Base-by-base conservation (phyloP, 371 early-diverging fungal genomes). In the Mortierella sp. region DNA sequence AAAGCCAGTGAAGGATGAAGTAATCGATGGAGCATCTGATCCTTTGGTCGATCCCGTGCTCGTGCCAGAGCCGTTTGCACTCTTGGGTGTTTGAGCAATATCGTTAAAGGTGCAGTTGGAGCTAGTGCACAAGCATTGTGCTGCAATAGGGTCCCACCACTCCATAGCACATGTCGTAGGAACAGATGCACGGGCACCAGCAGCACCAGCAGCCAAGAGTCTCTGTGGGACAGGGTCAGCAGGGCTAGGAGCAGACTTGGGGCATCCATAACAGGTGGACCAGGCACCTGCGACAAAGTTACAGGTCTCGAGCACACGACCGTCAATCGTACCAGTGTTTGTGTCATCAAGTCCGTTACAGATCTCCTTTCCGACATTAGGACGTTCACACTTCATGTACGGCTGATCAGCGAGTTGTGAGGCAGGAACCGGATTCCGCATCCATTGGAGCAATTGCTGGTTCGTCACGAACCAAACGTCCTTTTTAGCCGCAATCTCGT, bases 381-480 rank as follows among this genome's bases (percentile, higher is more conserved):
- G 87, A 58, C 83, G 52, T 12, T 72, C 72, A 65, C 89, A 89
- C 62, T 87, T 80, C 87, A 89, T 87, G 67, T 87, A 87, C 11
- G 77, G 60, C 50, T 87, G 87, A 26, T 62, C 68, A 6, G 83
- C 86, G 43, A 90, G 79, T 51, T 87, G 76, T 46, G 82, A 80
- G 50, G 81, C 83, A 29, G 89, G 89, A 7, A 90, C 90, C 57
- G 89, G 89, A 75, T 88, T 86, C 77, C 88, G 80, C 88, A 89
- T 88, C 89, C 89, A 90, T 70, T 83, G 80, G 47, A 90, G 76
- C 26, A 90, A 63, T 50, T 90, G 90, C 19, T 87, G 85, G 63
- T 88, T 88, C 62, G 86, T 85, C 23, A 90, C 90, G 61, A 87
- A 84, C 88, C 88, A 90, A 52, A 88, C 89, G 72, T 88, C 85